Evolutionary conservation across 2,329 filamentous ascomycete genomes (phyloP).

Genomic region (Arthrinium puccinioides): DNA sequence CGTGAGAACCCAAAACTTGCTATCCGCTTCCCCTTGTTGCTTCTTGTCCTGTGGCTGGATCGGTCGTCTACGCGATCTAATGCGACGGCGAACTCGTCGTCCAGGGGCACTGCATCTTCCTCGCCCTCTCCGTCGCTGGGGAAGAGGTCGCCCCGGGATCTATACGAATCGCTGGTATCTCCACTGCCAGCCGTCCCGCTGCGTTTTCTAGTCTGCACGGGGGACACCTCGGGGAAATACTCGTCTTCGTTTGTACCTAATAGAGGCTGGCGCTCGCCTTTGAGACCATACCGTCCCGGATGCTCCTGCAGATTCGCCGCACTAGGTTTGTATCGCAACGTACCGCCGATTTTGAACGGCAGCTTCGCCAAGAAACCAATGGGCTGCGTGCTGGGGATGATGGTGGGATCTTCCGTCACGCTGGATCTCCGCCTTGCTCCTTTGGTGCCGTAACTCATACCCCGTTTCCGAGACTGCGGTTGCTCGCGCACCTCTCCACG

Average conservation of each 20-base stretch:
- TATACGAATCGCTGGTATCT: conserved; percentile 76
- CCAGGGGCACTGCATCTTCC: conserved; percentile 86
- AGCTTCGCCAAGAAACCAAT: conserved; percentile 78
- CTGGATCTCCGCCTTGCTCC: conserved; percentile 38
- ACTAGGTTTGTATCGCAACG: conserved; percentile 80
- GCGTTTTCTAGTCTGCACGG: conserved; percentile 47
- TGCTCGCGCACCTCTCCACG: conserved; percentile 47
- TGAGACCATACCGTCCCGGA: conserved; percentile 46
- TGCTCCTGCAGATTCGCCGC: conserved; percentile 87
- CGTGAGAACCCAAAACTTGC: conserved; percentile 34
- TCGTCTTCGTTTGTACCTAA: conserved; percentile 30
- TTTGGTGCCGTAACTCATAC: conserved; percentile 84
- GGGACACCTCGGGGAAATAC: conserved; percentile 11
- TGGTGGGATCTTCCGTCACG: conserved; percentile 67
- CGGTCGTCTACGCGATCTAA: conserved; percentile 72
- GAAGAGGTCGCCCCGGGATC: conserved; percentile 84
- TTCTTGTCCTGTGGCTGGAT: conserved; percentile 58
- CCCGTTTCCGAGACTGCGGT: conserved; percentile 47
- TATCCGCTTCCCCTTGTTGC: conserved; percentile 50
- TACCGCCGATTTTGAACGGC: conserved; percentile 78
- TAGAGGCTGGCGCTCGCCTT: conserved; percentile 61
- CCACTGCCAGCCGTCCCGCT: conserved; percentile 76
- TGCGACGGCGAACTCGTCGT: conserved; percentile 75
- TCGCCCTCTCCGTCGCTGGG: conserved; percentile 80
- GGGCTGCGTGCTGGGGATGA: conserved; percentile 82